Evolutionary conservation across 2,329 filamentous ascomycete genomes (phyloP), one percentile per base, ranked within the genome.

Genomic region (Calonectria montana): DNA sequence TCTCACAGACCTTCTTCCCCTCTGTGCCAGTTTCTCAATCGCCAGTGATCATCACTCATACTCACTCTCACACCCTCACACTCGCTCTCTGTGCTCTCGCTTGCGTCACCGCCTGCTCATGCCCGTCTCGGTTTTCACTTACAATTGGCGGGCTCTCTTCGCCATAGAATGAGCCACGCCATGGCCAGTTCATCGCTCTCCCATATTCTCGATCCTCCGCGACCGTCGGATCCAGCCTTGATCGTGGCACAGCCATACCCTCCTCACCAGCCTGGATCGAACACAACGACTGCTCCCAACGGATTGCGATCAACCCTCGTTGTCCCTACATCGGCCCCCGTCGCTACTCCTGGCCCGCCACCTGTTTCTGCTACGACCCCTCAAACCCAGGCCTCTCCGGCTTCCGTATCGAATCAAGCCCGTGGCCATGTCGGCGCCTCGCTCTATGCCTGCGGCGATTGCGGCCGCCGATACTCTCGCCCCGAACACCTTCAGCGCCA

Each of bases 401-500:
- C 47, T 21, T 61, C 69, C 39, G 63, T 65, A 18, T 63, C 72
- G 29, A 65, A 71, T 1, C 37, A 70, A 39, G 71, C 59, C 27
- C 70, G 62, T 47, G 76, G 75, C 57, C 82, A 82, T 70, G 73
- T 73, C 13, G 76, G 77, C 16, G 79, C 75, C 64, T 85, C 84
- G 43, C 73, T 86, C 23, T 87, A 89, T 74, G 87, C 88, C 65
- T 89, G 88, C 70, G 86, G 86, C 63, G 86, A 89, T 73, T 89
- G 88, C 75, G 84, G 87, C 62, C 83, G 84, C 72, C 83, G 87
- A 21, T 89, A 89, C 75, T 88, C 87, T 43, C 85, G 88, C 15
- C 87, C 88, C 3, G 88, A 89, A 77, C 88, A 89, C 75, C 85
- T 89, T 13, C 87, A 88, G 66, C 82, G 87, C 29, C 87, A 88